These are phyloP conservation scores for Alternaria viburni DNA, from an alignment of 2,329 filamentous ascomycete genomes.

Conservation along the genomic window DNA sequence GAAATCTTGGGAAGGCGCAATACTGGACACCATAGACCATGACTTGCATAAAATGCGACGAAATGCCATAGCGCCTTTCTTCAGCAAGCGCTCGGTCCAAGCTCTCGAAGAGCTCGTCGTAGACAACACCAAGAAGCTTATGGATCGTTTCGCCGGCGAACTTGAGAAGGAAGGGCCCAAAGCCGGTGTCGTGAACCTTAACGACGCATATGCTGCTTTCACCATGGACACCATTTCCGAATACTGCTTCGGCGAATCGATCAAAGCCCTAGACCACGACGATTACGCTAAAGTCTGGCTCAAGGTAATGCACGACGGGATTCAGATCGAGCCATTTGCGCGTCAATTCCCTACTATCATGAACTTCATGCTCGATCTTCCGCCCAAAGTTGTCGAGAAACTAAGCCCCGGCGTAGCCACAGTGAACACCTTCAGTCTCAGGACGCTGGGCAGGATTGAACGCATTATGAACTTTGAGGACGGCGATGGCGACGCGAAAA, in stretches of 20 bases:
- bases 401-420: background rate
- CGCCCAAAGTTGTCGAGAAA: background rate
- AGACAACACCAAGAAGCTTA: background rate
- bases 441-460: background rate
- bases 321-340: background rate
- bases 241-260: conserved; percentile 14
- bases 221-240: conserved; percentile 22
- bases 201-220: conserved; percentile 14
- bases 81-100: conserved; percentile 19
- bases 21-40: conserved; percentile 26
- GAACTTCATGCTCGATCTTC: background rate
- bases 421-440: background rate
- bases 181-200: conserved; percentile 5
- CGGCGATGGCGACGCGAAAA: background rate
- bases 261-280: background rate
- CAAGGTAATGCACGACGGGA: background rate
- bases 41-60: conserved; percentile 32
- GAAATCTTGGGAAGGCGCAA: conserved; percentile 2
- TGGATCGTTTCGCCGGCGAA: background rate
- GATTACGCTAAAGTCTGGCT: conserved; percentile 10
- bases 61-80: conserved; percentile 28
- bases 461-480: background rate
- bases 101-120: conserved; percentile 23
- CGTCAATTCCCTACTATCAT: background rate
- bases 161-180: background rate